Evolutionary conservation across 441 rosid genomes (phyloP).

Genomic region (Jatropha podagrica): DNA sequence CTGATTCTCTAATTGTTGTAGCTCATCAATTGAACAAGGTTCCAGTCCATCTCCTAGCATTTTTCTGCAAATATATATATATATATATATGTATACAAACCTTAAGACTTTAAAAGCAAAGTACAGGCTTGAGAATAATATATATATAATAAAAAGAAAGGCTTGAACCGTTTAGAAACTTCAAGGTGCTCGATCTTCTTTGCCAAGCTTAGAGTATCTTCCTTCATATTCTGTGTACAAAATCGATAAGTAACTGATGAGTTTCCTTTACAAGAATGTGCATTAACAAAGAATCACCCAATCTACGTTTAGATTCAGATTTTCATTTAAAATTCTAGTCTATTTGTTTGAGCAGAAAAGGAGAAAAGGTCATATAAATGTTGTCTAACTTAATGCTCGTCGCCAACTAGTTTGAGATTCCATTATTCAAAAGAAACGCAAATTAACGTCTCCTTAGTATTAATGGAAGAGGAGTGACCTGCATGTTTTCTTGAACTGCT

Average conservation of each 20-base stretch:
- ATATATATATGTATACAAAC: not conserved
- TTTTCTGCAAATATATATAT: conserved; percentile 40
- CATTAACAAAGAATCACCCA: not conserved
- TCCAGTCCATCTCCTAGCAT: conserved; percentile 64
- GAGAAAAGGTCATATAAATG: too few species aligned
- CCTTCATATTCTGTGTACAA: conserved; percentile 43
- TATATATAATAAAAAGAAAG: not conserved
- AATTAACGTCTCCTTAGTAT: too few species aligned
- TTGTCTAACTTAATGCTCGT: too few species aligned
- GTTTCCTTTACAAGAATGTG: not conserved
- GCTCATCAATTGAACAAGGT: conserved; percentile 55
- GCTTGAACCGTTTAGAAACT: conserved; percentile 54
- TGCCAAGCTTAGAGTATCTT: conserved; percentile 42
- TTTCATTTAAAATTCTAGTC: too few species aligned
- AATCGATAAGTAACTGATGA: not conserved
- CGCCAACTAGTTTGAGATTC: too few species aligned
- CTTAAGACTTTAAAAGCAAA: not conserved
- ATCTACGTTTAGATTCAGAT: too few species aligned
- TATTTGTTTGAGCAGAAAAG: too few species aligned
- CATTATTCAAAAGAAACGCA: too few species aligned
- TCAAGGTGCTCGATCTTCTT: conserved; percentile 65
- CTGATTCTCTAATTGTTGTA: conserved; percentile 66
- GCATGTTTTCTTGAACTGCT: conserved; percentile 27
- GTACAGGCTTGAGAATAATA: too few species aligned
- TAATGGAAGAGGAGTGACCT: conserved; percentile 33